These are phyloP conservation scores for Aspergillus thermomutatus DNA, from an alignment of 2,329 filamentous ascomycete species.

Conservation along the genomic window DNA sequence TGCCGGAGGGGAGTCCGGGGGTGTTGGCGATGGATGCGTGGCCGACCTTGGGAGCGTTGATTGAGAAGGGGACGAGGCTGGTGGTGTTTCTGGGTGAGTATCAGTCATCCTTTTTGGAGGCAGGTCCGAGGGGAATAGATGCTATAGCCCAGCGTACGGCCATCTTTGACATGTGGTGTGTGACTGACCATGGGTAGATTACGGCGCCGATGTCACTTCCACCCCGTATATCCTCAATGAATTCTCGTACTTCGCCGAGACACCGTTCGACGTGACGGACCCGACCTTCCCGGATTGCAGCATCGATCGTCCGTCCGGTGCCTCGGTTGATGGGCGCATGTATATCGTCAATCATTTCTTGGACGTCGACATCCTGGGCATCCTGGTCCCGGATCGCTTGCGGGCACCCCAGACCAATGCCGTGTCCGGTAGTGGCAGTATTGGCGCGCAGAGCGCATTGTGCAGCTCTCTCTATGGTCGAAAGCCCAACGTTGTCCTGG, in stretches of 20 bases:
- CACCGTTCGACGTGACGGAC: conserved; percentile 42
- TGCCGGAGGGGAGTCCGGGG: conserved; percentile 29
- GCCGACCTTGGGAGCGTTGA: conserved; percentile 43
- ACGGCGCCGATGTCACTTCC: conserved; percentile 35
- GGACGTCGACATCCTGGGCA: conserved; percentile 40
- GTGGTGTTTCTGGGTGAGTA: conserved; percentile 43
- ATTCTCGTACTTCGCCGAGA: conserved; percentile 47
- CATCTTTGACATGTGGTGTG: not conserved
- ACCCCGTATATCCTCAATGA: conserved; percentile 44
- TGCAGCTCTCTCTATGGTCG: conserved; percentile 39
- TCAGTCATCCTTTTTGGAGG: not conserved
- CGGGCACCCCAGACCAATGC: conserved; percentile 43
- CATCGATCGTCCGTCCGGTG: conserved; percentile 43
- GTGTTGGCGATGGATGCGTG: conserved; percentile 35
- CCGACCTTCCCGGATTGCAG: conserved; percentile 41
- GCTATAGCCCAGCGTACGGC: no score
- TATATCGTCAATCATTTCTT: conserved; percentile 50
- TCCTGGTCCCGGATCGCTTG: conserved; percentile 42
- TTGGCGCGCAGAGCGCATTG: conserved; percentile 39
- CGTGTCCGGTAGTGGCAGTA: conserved; percentile 39
- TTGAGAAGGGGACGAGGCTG: conserved; percentile 39
- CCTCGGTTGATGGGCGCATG: conserved; percentile 40
- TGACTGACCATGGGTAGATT: conserved; percentile 27
- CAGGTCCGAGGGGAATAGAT: no score
- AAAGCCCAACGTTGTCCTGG: conserved; percentile 42